Base-by-base conservation (phyloP, 1,284 basidiomycete genomes). In the Takashimella tepidaria region DNA sequence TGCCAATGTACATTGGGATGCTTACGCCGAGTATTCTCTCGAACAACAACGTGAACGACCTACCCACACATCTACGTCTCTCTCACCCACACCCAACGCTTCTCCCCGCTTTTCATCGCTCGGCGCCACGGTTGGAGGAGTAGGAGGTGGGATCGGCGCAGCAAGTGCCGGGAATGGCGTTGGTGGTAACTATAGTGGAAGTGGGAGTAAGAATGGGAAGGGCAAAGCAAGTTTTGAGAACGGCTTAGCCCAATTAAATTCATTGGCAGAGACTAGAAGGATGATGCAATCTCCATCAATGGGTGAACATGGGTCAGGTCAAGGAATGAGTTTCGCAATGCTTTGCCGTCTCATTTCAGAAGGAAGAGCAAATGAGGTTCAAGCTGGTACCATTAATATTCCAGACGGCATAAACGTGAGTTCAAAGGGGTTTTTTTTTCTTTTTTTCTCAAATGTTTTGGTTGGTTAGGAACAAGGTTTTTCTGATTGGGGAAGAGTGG, bases 131-230 rank as follows among this genome's bases (percentile, higher is more conserved):
- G 16, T 37, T 16, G 10, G 10, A 45, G 72, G 77, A 45, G 74
- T 68, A 49, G 61, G 78, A 41, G 54, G 62, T 20, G 67, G 68
- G 20, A 61, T 67, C n/a, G 58, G 62, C 19, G 56, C 67, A 5
- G 66, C 68, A 31, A 60, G 68, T 22, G 48, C 62, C 45, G 60
- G 64, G 22, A 56, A 67, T 49, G 54, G 61, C 27, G 57, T 64
- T 22, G 45, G 54, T 20, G 57, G 56, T 11, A 31, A 54, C 49
- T 74, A 76, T 51, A 77, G 78, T 45, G 72, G 79, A 20, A 67
- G 64, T 20, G 62, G 63, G 10, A 8, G 8, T 8, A 37, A 16
- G 10, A 37, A 37, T 8, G 31, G 31, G 31, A 37, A 37, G 16
- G 31, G 31, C 8, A 37, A 37, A 37, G 31, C 31, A 8, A 37